Evolutionary conservation across 1,139 yeast genomes (phyloP), one percentile per base, ranked within the genome.

Genomic region (Yamadazyma songkhlaensis): DNA sequence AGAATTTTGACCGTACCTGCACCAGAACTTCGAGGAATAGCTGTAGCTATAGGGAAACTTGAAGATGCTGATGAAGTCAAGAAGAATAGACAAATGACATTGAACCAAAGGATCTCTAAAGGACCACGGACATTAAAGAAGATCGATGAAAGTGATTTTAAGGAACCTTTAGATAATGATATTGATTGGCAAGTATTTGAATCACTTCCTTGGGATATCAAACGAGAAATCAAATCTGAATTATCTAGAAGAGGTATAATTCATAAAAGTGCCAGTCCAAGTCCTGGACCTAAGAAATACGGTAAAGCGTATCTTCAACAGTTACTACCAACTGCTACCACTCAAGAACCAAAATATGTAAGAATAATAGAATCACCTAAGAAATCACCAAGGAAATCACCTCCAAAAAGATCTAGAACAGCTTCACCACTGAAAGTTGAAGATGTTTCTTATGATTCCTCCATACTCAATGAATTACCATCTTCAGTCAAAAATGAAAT

Each of bases 21-120:
- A 0, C 54, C 54, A 6, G 96, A 87, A 35, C 60, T 90, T 10
- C 64, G 97, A 38, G 97, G 97, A 0, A 59, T 90, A 2, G 84
- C 95, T 0, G 67, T 90, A 0, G 84, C 81, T 27, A 67, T 88
- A 59, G 69, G 74, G 7, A 78, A 75, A 47, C 62, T 87, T 33
- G 67, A 65, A 26, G 70, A 65, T 42, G 67, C 64, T 9, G 72
- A 64, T 3, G 46, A 36, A 3, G 35, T 59, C 24, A 51, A 53
- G 45, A 42, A 46, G 38, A 50, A 43, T 4, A 61, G 62, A 26
- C 84, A 79, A 48, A 64, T 56, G 58, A 64, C 54, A 36, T 53
- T 79, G 20, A 47, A 36, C 12, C 10, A 29, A 15, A 27, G 28
- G 15, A 23, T 31, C 25, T n/a, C 23, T 6, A 13, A 20, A 11